phyloP scores from a whole-genome alignment of 2,329 filamentous ascomycete genomes.

The Rhytidhysteron rufulum region DNA sequence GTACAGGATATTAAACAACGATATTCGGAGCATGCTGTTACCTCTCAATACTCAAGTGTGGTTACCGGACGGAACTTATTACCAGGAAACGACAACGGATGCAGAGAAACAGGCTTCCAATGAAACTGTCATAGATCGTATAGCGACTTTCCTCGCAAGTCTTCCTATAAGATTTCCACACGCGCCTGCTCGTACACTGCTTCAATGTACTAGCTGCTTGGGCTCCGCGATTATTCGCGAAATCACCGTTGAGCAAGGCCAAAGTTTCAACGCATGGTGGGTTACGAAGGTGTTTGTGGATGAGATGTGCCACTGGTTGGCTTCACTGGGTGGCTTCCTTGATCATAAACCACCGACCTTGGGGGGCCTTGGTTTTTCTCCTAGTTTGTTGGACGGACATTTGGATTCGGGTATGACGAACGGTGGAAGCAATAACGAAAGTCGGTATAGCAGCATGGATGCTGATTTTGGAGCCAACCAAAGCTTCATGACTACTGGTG shows the following conservation, averaged over 20 bases:
- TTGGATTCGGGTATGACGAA: conserved; percentile 27
- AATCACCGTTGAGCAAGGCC: conserved; percentile 71
- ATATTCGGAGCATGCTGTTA: conserved; percentile 68
- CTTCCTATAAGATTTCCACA: conserved; percentile 71
- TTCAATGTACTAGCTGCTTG: conserved; percentile 72
- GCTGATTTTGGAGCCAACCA: conserved; percentile 29
- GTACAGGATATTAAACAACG: conserved; percentile 51
- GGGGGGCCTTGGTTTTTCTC: conserved; percentile 22
- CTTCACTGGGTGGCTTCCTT: conserved; percentile 87
- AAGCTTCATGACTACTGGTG: conserved; percentile 26
- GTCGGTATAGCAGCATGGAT: conserved; percentile 35
- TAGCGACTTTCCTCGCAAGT: conserved; percentile 68
- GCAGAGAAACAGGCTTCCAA: conserved; percentile 20
- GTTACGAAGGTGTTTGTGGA: conserved; percentile 94
- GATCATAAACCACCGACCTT: conserved; percentile 40
- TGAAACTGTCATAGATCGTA: conserved; percentile 67
- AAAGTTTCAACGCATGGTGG: conserved; percentile 89
- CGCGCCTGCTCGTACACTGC: conserved; percentile 66
- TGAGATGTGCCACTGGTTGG: conserved; percentile 88
- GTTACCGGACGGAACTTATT: conserved; percentile 53
- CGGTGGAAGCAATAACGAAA: conserved; percentile 35
- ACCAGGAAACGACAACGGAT: conserved; percentile 24
- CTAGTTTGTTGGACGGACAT: conserved; percentile 23
- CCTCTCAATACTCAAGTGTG: conserved; percentile 65
- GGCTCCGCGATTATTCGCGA: conserved; percentile 77